Evolutionary conservation across 192 early-diverging fungal genomes (phyloP).

Genomic region (Backusella morwellensis): DNA sequence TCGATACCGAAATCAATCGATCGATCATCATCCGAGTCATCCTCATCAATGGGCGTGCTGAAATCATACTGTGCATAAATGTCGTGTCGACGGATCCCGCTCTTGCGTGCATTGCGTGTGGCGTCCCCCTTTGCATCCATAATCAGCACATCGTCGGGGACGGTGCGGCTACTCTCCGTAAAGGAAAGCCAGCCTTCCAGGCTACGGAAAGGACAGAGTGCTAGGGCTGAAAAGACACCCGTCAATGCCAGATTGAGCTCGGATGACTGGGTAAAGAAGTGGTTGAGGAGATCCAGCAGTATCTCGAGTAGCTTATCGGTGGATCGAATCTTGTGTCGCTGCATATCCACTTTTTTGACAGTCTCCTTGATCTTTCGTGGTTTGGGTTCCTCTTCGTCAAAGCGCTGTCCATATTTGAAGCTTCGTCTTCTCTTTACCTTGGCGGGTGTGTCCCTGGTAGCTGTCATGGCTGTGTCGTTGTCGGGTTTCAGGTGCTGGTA

Average conservation of each 20-base stretch:
- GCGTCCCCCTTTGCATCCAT: slow-evolving; percentile 16
- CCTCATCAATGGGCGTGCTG: slow-evolving; percentile 31
- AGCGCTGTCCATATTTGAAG: slow-evolving; percentile 50
- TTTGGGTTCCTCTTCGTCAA: slow-evolving; percentile 15
- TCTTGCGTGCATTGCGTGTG: background rate
- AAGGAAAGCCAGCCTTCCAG: slow-evolving; percentile 72
- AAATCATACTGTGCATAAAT: slow-evolving; percentile 29
- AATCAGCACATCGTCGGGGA: slow-evolving; percentile 34
- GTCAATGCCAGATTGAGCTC: slow-evolving; percentile 91
- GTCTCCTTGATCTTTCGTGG: slow-evolving; percentile 11
- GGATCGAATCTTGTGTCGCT: slow-evolving; percentile 39
- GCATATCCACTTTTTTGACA: slow-evolving; percentile 27
- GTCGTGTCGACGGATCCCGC: slow-evolving; percentile 37
- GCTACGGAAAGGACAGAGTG: slow-evolving; percentile 69
- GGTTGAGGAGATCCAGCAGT: slow-evolving; percentile 62
- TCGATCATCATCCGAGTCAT: slow-evolving; percentile 44
- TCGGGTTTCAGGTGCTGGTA: slow-evolving; percentile 41
- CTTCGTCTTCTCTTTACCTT: slow-evolving; percentile 42
- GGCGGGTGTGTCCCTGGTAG: slow-evolving; percentile 13
- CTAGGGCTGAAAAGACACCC: slow-evolving; percentile 82
- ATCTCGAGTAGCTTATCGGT: slow-evolving; percentile 68
- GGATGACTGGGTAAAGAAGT: slow-evolving; percentile 85
- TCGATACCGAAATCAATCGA: slow-evolving; percentile 39
- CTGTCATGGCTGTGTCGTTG: background rate
- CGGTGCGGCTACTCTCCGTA: slow-evolving; percentile 42